Evolutionary conservation across 2,329 filamentous ascomycete genomes (phyloP).

Genomic region (Xylaria sp.): DNA sequence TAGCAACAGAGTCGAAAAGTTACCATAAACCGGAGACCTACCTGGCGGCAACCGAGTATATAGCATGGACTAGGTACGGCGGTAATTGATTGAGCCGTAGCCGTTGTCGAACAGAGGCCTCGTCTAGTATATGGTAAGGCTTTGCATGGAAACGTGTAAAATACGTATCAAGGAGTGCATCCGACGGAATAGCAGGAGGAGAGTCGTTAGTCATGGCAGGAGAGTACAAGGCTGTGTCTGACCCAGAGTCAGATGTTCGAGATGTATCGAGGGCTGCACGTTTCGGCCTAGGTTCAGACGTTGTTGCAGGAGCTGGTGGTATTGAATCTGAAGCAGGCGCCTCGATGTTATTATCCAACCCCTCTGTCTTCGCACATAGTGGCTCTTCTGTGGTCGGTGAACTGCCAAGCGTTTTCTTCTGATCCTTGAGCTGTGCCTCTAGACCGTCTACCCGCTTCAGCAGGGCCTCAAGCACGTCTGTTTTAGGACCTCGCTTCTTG

Average conservation of each 20-base stretch:
- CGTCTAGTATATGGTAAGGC: constrained; percentile 83
- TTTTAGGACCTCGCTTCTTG: constrained; percentile 90
- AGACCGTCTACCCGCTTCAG: constrained; percentile 86
- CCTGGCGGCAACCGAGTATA: constrained; percentile 72
- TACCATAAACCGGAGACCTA: constrained; percentile 48
- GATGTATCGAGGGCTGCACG: constrained; percentile 53
- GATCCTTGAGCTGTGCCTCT: constrained; percentile 80
- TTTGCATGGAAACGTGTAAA: constrained; percentile 83
- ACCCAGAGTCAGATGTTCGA: constrained; percentile 47
- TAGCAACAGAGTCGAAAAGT: constrained; percentile 33
- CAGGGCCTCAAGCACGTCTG: constrained; percentile 85
- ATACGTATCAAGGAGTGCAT: constrained; percentile 78
- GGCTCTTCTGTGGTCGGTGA: constrained; percentile 54
- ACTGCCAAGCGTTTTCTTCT: constrained; percentile 58
- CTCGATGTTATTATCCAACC: constrained; percentile 40
- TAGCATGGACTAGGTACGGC: constrained; percentile 62
- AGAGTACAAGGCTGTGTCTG: constrained; percentile 57
- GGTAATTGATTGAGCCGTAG: constrained; percentile 75
- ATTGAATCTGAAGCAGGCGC: constrained; percentile 37
- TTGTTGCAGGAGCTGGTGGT: constrained; percentile 44
- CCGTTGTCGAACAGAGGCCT: constrained; percentile 76
- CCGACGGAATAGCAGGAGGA: constrained; percentile 62
- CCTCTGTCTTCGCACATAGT: constrained; percentile 44
- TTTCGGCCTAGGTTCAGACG: constrained; percentile 55
- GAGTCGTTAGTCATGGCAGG: constrained; percentile 57